phyloP scores from a whole-genome alignment of 306 rosid species.

The Sicyos baderoa region DNA sequence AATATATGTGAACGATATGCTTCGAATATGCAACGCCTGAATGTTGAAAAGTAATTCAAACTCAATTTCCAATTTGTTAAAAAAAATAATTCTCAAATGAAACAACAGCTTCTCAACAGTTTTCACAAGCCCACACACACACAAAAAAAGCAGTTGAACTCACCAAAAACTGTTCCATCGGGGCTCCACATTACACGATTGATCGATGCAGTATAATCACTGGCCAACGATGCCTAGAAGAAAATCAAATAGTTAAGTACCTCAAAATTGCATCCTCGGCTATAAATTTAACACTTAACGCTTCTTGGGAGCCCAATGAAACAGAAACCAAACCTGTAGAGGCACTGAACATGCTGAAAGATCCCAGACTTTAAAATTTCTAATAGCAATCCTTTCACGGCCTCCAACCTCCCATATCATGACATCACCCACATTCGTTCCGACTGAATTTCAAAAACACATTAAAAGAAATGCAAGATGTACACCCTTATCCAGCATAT shows the following conservation, averaged over 20 bases:
- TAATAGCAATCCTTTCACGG: conserved; percentile 63
- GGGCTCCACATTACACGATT: conserved; percentile 97
- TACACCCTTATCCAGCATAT: neutral
- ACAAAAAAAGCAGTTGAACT: conserved; percentile 36
- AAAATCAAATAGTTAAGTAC: conserved; percentile 20
- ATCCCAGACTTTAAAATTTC: conserved; percentile 86
- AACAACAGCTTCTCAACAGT: conserved; percentile 20
- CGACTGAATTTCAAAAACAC: conserved; percentile 46
- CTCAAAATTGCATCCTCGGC: neutral
- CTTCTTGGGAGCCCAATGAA: conserved; percentile 2
- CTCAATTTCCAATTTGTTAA: conserved; percentile 14
- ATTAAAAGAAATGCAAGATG: conserved; percentile 7
- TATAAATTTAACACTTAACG: conserved; percentile 17
- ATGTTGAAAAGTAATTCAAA: conserved; percentile 19
- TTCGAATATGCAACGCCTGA: conserved; percentile 98
- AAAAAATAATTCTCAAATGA: neutral
- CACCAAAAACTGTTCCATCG: conserved; percentile 86
- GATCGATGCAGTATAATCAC: conserved; percentile 69
- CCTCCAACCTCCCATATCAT: conserved; percentile 80
- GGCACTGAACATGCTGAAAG: conserved; percentile 51
- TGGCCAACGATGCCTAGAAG: conserved; percentile 62
- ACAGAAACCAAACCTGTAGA: conserved; percentile 56
- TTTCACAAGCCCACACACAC: conserved; percentile 30
- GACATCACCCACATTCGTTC: conserved; percentile 86
- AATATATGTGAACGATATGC: conserved; percentile 84